phyloP scores from a whole-genome alignment of 176 grass and related monocot species.

The Eleusine coracana region DNA sequence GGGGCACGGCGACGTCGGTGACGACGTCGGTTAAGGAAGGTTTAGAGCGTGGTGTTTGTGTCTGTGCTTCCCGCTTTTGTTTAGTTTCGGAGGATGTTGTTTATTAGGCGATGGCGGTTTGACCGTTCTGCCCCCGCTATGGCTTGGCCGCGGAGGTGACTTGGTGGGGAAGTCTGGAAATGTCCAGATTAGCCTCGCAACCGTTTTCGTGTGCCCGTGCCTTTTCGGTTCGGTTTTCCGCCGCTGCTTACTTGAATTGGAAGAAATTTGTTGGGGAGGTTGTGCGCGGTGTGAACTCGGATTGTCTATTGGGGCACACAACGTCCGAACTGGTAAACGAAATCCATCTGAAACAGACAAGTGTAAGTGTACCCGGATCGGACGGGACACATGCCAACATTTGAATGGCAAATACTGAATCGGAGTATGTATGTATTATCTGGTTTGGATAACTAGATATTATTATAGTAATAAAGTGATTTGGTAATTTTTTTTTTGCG shows the following conservation, averaged over 20 bases:
- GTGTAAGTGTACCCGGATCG: not conserved
- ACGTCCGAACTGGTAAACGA: not conserved
- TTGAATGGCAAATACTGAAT: not conserved
- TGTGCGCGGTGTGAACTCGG: not conserved
- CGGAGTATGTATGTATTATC: too few species aligned
- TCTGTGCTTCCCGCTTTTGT: not conserved
- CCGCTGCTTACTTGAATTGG: conserved; percentile 33
- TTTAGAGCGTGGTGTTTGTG: not conserved
- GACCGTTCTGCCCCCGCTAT: not conserved
- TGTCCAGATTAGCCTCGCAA: conserved; percentile 22
- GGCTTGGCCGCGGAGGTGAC: conserved; percentile 5
- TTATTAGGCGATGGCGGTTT: conserved; percentile 3
- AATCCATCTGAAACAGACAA: not conserved
- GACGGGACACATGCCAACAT: not conserved
- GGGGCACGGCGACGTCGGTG: conserved; percentile 40
- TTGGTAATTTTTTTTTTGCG: too few species aligned
- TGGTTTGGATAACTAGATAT: too few species aligned
- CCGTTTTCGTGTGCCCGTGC: not conserved
- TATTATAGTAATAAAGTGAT: too few species aligned
- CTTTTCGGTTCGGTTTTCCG: not conserved
- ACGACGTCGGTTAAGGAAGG: conserved; percentile 13
- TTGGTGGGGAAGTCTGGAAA: conserved; percentile 55
- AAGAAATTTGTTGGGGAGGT: not conserved
- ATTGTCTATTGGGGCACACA: not conserved
- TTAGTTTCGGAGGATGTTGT: too few species aligned